These are phyloP conservation scores for Fusarium mundagurra DNA, from an alignment of 2,329 filamentous ascomycete genomes.

Conservation along the genomic window DNA sequence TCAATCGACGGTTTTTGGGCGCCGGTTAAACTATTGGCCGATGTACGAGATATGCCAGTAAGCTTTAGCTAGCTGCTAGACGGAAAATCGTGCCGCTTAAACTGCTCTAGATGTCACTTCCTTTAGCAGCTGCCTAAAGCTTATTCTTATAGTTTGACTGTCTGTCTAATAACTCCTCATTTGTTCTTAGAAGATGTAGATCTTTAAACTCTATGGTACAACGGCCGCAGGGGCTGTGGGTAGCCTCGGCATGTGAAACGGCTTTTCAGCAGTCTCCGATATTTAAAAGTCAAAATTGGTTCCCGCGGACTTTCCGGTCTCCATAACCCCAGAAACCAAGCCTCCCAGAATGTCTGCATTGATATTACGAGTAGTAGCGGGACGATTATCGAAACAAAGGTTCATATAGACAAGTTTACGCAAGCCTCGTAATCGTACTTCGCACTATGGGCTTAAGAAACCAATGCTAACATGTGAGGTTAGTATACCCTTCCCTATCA, in stretches of 20 bases:
- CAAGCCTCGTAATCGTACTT: too few relatives aligned
- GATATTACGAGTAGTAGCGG: too few relatives aligned
- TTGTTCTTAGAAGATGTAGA: too few relatives aligned
- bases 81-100: rapidly evolving
- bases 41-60: neutral
- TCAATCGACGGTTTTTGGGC: neutral
- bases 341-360: too few relatives aligned
- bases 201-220: neutral
- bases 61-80: neutral
- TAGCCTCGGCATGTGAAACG: neutral
- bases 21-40: rapidly evolving
- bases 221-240: too few relatives aligned
- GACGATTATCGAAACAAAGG: too few relatives aligned
- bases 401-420: too few relatives aligned
- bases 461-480: too few relatives aligned
- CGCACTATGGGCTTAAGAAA: too few relatives aligned
- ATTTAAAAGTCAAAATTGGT: neutral
- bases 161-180: too few relatives aligned
- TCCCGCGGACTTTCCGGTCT: neutral
- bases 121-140: neutral
- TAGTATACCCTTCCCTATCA: too few relatives aligned
- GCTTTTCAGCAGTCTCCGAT: neutral
- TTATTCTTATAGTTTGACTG: neutral
- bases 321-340: too few relatives aligned
- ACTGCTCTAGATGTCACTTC: neutral